Evolutionary conservation across 768 basidiomycete genomes (phyloP), one percentile per base, ranked within the genome.

Genomic region (Trametes elegans): DNA sequence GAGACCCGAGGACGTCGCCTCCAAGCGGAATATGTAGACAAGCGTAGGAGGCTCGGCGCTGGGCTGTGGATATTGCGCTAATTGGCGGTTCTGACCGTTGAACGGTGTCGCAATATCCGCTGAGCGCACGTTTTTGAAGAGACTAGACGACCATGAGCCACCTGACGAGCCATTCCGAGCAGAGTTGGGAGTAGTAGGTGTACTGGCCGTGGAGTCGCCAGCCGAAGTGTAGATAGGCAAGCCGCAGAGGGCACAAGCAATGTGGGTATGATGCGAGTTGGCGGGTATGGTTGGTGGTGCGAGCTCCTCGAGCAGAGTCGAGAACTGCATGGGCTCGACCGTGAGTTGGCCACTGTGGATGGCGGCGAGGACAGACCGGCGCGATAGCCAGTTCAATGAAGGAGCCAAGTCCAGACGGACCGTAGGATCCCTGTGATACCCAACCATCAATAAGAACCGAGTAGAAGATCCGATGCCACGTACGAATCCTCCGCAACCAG

Each of bases 351-450:
- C 93, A 8, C 79, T 81, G 60, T 98, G 84, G 54, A 99, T 90
- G 5, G 96, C 96, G 23, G 83, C 73, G 3, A 86, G 78, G 21
- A 98, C 88, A 4, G 85, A 85, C 26, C 93, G 84, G 24, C 94
- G 81, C 14, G 89, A 88, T n/a, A 98, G 77, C 90, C 92, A 98
- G 64, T 91, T 94, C 29, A 99, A 75, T 11, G 93, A 90, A 0
- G 95, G 92, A 0, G 97, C 94, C n/a, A 90, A 74, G 66, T 98
- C 97, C 16, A 99, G 79, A 8, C 97, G 86, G 27, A 97, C 75
- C 0, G 94, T 92, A 0, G 96, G 92, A 63, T 99, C 96, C 21
- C 94, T 93, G 68, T 4, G 55, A 49, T 34, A 2, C n/a, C n/a
- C n/a, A n/a, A n/a, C n/a, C n/a, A n/a, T n/a, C n/a, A n/a, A n/a